Evolutionary conservation across 306 rosid species (phyloP), one percentile per base, ranked within the genome.

Genomic region (Sicyos baderoa): DNA sequence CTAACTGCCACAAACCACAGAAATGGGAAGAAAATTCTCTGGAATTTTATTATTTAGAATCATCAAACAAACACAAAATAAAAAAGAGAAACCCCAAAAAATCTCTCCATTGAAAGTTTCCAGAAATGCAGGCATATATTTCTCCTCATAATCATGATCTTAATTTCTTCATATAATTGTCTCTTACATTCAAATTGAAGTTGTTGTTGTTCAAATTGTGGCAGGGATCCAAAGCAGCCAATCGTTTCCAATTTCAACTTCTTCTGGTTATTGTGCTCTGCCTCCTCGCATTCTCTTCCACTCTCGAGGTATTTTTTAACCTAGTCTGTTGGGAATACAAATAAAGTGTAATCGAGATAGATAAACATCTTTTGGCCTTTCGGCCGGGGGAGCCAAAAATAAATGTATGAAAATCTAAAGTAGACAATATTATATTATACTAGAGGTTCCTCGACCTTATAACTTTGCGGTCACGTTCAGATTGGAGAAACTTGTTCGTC

Each of bases 401-500:
- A n/a, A n/a, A n/a, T n/a, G n/a, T n/a, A n/a, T n/a, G n/a, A n/a
- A n/a, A n/a, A n/a, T n/a, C n/a, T n/a, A n/a, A n/a, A n/a, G n/a
- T n/a, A n/a, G n/a, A n/a, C n/a, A n/a, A n/a, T n/a, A n/a, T n/a
- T n/a, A n/a, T n/a, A 29, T 1, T 29, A 29, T 3, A 29, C 5
- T 29, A 29, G 35, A 29, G 35, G 4, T 29, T 29, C 35, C 35
- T 29, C 35, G 4, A 29, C n/a, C n/a, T n/a, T n/a, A n/a, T 8
- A 16, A 25, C 17, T 12, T 50, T 50, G 45, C 66, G 5, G 42
- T 48, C 9, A 13, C 10, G 40, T 72, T 44, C 82, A 94, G 99
- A 86, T 94, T 73, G 99, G 99, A 82, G 99, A 94, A 86, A 94
- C 89, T 13, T 94, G 99, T 59, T 82, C 90, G 2, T 51, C 87